Conservation (phyloP, 2,329 filamentous ascomycete species). For the Epichloe aotearoae region DNA sequence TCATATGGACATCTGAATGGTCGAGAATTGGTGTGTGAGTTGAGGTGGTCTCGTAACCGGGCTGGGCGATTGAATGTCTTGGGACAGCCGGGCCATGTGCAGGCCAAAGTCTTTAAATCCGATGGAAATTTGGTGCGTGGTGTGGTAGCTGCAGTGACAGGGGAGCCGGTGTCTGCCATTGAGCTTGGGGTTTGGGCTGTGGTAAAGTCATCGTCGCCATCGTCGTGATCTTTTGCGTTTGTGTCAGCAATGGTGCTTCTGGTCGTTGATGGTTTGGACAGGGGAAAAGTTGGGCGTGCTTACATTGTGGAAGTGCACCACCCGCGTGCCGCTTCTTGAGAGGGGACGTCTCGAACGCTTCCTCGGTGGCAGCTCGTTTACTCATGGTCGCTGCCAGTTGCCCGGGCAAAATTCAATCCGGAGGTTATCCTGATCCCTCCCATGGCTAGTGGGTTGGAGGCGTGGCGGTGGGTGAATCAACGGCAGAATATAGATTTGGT, state of each 20-base stretch:
- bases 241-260: background rate
- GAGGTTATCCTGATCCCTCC: background rate
- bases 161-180: conserved; percentile 17
- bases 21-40: conserved; percentile 76
- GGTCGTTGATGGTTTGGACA: background rate
- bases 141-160: conserved; percentile 21
- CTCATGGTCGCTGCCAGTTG: conserved; percentile 13
- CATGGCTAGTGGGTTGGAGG: too few species aligned
- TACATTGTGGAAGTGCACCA: conserved; percentile 13
- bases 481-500: conserved; percentile 21
- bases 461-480: background rate
- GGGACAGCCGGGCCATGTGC: conserved; percentile 58
- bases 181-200: conserved; percentile 21
- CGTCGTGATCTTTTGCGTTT: background rate
- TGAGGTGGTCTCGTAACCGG: conserved; percentile 63
- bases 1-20: conserved; percentile 59
- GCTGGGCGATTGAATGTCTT: conserved; percentile 84
- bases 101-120: conserved; percentile 63
- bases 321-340: conserved; percentile 15
- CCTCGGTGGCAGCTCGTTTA: conserved; percentile 18
- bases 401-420: background rate
- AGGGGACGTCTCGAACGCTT: conserved; percentile 12
- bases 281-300: background rate
- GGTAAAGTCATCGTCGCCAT: conserved; percentile 21
- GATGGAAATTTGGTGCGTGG: conserved; percentile 47